These are phyloP conservation scores for Coemansia sp. DNA, from an alignment of 192 early-diverging fungal genomes.

Conservation along the genomic window DNA sequence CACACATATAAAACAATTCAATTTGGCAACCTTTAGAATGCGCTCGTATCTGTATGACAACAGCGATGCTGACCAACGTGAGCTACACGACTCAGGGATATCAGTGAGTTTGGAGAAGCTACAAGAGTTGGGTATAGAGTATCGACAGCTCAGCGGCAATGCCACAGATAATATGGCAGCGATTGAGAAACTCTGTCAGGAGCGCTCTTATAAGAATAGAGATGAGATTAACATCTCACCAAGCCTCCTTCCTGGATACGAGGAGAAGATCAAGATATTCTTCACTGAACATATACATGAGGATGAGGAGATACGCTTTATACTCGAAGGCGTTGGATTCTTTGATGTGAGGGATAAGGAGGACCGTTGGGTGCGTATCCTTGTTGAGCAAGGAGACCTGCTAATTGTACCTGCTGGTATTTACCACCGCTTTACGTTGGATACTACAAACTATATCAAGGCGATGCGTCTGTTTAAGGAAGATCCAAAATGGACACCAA, in stretches of 20 bases:
- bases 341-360: slow-evolving; percentile 74
- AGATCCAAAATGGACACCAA: slow-evolving; percentile 79
- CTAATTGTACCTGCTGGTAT: slow-evolving; percentile 92
- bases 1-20: neutral
- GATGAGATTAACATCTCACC: slow-evolving; percentile 86
- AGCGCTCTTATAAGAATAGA: slow-evolving; percentile 88
- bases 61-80: slow-evolving; percentile 67
- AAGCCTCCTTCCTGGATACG: slow-evolving; percentile 80
- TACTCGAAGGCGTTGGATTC: slow-evolving; percentile 89
- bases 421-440: slow-evolving; percentile 95
- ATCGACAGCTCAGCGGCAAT: slow-evolving; percentile 61
- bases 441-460: slow-evolving; percentile 81
- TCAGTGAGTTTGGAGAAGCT: slow-evolving; percentile 70
- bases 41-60: slow-evolving; percentile 79
- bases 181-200: slow-evolving; percentile 67
- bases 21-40: slow-evolving; percentile 44
- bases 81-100: slow-evolving; percentile 71
- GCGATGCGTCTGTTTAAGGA: slow-evolving; percentile 85
- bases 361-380: slow-evolving; percentile 86
- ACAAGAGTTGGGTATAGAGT: slow-evolving; percentile 67
- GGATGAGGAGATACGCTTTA: slow-evolving; percentile 96
- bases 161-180: slow-evolving; percentile 57
- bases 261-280: slow-evolving; percentile 90
- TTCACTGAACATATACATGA: slow-evolving; percentile 94
- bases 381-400: slow-evolving; percentile 69